Conservation (phyloP, 805 yeast species). For the Debaryomyces hansenii region DNA sequence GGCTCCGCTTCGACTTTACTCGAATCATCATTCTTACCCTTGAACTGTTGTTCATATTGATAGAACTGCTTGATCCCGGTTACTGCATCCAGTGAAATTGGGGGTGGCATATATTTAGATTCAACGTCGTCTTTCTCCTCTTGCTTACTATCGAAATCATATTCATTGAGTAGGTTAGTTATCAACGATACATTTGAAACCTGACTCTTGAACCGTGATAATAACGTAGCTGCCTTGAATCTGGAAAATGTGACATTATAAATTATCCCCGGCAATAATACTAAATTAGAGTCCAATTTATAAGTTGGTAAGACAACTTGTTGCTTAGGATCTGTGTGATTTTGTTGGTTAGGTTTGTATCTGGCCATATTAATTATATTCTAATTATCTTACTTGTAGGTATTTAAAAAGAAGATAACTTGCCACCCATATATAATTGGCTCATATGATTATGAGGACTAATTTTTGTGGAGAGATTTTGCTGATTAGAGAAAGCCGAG, state of each 20-base stretch:
- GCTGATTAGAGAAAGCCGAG: background rate
- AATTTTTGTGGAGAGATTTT: background rate
- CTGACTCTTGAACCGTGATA: conserved; percentile 40
- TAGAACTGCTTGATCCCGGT: conserved; percentile 29
- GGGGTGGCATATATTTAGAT: conserved; percentile 13
- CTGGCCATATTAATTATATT: conserved; percentile 3
- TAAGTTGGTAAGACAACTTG: conserved; percentile 38
- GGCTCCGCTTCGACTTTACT: background rate
- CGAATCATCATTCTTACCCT: background rate
- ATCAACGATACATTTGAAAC: conserved; percentile 26
- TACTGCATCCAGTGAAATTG: conserved; percentile 29
- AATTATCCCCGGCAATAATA: conserved; percentile 61
- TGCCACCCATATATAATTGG: background rate
- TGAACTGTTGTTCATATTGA: conserved; percentile 12
- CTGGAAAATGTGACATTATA: conserved; percentile 56
- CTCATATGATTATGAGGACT: conserved; percentile 1
- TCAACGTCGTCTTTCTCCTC: conserved; percentile 14
- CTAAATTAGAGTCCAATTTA: conserved; percentile 42
- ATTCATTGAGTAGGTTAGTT: conserved; percentile 33
- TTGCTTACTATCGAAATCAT: conserved; percentile 25
- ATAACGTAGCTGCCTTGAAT: conserved; percentile 46
- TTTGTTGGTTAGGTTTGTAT: conserved; percentile 1
- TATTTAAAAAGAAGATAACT: background rate
- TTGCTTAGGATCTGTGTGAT: conserved; percentile 8
- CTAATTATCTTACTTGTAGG: background rate